Conservation (phyloP, 768 basidiomycete species). For the Pleurotus ostreatus region DNA sequence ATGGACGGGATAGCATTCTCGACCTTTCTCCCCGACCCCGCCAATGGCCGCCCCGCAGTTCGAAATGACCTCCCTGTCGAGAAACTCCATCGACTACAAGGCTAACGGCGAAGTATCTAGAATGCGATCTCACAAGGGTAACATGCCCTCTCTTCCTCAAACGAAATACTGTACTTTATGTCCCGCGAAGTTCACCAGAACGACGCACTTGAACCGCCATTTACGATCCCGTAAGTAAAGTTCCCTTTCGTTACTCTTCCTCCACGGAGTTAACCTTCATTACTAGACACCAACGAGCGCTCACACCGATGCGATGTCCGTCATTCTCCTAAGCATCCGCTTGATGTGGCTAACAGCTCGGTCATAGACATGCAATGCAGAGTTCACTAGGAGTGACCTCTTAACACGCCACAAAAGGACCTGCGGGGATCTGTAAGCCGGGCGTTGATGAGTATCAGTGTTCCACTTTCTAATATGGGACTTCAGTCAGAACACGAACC, state of each 20-base stretch:
- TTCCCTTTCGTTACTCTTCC: not conserved
- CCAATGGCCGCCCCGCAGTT: slow-evolving; percentile 10
- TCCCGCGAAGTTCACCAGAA: slow-evolving; percentile 71
- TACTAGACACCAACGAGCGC: slow-evolving; percentile 61
- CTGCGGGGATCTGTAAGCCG: slow-evolving; percentile 63
- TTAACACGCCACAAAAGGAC: slow-evolving; percentile 69
- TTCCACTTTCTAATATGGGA: slow-evolving; percentile 11
- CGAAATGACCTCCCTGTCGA: not conserved
- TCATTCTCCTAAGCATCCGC: slow-evolving; percentile 1
- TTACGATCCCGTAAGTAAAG: slow-evolving; percentile 61
- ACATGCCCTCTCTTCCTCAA: slow-evolving; percentile 68
- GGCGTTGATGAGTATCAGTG: slow-evolving; percentile 10
- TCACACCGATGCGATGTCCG: slow-evolving; percentile 61
- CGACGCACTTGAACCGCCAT: slow-evolving; percentile 71
- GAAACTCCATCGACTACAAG: slow-evolving; percentile 19
- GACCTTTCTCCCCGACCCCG: slow-evolving; percentile 6
- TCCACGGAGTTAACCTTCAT: slow-evolving; percentile 8
- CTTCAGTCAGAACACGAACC: slow-evolving; percentile 38
- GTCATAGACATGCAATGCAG: slow-evolving; percentile 56
- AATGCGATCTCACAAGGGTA: slow-evolving; percentile 52
- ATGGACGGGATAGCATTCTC: not conserved
- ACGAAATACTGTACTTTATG: slow-evolving; percentile 66
- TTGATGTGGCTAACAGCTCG: slow-evolving; percentile 5
- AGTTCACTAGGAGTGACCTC: slow-evolving; percentile 72
- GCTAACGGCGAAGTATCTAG: slow-evolving; percentile 40